Evolutionary conservation across 2,329 filamentous ascomycete species (phyloP), one percentile per base, ranked within the genome.

Genomic region (Claviceps purpurea): DNA sequence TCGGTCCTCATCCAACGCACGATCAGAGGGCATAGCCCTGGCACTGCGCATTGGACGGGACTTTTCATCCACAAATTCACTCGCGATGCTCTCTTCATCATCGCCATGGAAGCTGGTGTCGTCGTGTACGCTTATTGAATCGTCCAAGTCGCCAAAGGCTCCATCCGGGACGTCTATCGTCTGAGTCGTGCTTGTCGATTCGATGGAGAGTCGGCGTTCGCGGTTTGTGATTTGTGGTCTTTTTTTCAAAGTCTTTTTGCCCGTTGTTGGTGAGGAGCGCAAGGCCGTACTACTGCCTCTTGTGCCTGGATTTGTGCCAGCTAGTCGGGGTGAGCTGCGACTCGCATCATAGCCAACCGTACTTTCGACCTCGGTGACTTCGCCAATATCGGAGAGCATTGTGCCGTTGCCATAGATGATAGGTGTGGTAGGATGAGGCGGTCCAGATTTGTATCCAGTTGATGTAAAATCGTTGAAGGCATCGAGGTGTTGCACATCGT

Each of bases 351-450:
- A 68, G 38, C 75, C 76, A 6, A 67, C 66, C 5, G 70, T 74
- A 55, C 73, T 75, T 58, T 77, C 73, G n/a, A 68, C 73, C 63
- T 77, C 73, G 45, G 74, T 76, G 40, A 78, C 74, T 64, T 78
- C 73, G 18, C 75, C 73, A 65, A 84, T 84, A 62, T 84, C 81
- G 5, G 80, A 84, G 45, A 84, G 64, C 80, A 84, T 84, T 44
- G 81, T 84, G 45, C 81, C 81, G 58, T 84, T 84, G 50, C 81
- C 81, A 57, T 84, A 84, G 56, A 84, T 83, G 55, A 84, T 84
- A 7, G 81, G 81, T 0, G 81, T 84, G 1, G 73, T 74, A 37
- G 77, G 76, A 14, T 74, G 71, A 34, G 76, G 64, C 5, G 75
- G 69, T 0, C 71, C 70, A 7, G 71, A 62, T 42, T 66, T 62